A percentile compares a stretch with the other conserved stretches of the same genome.
Conservation (phyloP, 768 basidiomycete species). For the Cystobasidium tubakii region DNA sequence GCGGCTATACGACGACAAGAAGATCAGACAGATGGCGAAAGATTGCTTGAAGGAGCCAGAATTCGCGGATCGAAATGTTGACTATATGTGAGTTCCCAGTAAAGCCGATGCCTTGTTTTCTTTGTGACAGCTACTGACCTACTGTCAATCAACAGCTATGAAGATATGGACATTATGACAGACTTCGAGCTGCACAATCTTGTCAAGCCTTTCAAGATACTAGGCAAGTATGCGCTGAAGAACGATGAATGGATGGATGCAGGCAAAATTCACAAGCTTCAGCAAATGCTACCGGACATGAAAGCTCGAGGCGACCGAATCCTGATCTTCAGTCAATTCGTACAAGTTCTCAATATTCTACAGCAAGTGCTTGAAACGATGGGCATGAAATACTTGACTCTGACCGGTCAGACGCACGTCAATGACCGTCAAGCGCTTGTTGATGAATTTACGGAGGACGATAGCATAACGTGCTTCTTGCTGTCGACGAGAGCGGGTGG, state of each 20-base stretch:
- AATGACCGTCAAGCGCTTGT: constrained; percentile 87
- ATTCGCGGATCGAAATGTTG: constrained; percentile 73
- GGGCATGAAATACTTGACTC: constrained; percentile 66
- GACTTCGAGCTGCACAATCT: constrained; percentile 90
- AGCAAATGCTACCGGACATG: constrained; percentile 67
- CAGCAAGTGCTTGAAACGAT: constrained; percentile 70
- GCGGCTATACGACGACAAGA: constrained; percentile 69
- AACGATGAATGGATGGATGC: constrained; percentile 73
- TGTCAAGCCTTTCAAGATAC: constrained; percentile 75
- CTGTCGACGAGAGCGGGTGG: constrained; percentile 91
- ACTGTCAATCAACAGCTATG: constrained; percentile 53
- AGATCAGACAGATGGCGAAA: constrained; percentile 67
- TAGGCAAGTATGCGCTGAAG: constrained; percentile 63
- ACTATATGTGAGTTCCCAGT: constrained; percentile 58
- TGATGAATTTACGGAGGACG: constrained; percentile 88
- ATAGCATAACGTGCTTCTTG: constrained; percentile 78
- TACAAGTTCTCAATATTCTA: constrained; percentile 89
- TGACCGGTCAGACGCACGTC: constrained; percentile 90
- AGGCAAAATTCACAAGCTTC: constrained; percentile 73
- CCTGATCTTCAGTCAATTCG: constrained; percentile 95
- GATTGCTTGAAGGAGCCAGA: constrained; percentile 84
- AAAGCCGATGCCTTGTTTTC: neutral
- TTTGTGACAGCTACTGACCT: neutral
- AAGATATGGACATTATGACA: constrained; percentile 95
- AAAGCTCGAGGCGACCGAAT: constrained; percentile 66